Conservation (phyloP, 306 rosid genomes). For the Castanea mollissima region DNA sequence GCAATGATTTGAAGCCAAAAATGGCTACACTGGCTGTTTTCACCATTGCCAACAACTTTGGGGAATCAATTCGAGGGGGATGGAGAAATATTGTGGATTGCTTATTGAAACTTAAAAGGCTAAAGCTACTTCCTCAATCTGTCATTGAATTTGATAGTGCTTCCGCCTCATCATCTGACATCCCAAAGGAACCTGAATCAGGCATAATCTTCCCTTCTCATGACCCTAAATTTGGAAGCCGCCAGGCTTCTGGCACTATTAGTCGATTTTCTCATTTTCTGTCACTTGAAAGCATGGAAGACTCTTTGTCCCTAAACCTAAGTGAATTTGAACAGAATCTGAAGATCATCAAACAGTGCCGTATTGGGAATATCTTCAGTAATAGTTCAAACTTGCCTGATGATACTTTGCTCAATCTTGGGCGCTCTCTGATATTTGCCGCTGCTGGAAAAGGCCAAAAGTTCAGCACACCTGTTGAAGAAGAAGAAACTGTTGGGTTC, state of each 20-base stretch:
- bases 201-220: constrained; percentile 41
- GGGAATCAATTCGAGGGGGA: constrained; percentile 72
- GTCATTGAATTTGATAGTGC: constrained; percentile 56
- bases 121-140: constrained; percentile 70
- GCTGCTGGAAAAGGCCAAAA: constrained; percentile 98
- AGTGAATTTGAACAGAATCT: constrained; percentile 80
- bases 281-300: constrained; percentile 58
- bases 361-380: constrained; percentile 66
- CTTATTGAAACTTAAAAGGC: constrained; percentile 79
- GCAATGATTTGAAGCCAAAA: constrained; percentile 81
- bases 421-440: constrained; percentile 69
- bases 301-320: constrained; percentile 53
- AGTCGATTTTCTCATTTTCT: constrained; percentile 51
- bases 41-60: constrained; percentile 68
- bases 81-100: constrained; percentile 94
- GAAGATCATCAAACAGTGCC: constrained; percentile 75
- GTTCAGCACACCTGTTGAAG: constrained; percentile 83
- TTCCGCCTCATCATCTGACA: constrained; percentile 25
- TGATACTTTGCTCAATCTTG: constrained; percentile 65
- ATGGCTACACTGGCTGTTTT: constrained; percentile 86
- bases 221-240: constrained; percentile 41
- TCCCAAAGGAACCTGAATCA: constrained; percentile 38
- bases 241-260: constrained; percentile 42
- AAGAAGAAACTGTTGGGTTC: constrained; percentile 86
- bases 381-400: constrained; percentile 60